phyloP scores from a whole-genome alignment of 2,329 filamentous ascomycete genomes.

The Aureobasidium sp. region DNA sequence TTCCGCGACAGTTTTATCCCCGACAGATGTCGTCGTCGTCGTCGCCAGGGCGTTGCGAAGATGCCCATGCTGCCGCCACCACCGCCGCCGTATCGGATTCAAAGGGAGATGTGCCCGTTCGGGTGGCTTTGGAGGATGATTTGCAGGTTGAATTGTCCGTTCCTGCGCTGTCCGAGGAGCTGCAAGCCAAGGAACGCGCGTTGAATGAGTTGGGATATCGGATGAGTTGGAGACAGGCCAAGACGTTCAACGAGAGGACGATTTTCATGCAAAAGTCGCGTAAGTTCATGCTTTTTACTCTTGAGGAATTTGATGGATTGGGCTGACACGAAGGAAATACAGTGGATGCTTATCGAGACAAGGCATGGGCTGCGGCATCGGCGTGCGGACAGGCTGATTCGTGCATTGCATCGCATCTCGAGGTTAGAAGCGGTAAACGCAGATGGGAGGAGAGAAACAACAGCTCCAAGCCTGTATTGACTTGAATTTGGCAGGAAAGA shows the following conservation, averaged over 20 bases:
- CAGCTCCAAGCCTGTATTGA: too few relatives aligned
- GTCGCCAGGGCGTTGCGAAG: constrained; percentile 64
- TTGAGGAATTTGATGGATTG: too few relatives aligned
- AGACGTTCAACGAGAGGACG: constrained; percentile 78
- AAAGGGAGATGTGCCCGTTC: constrained; percentile 40
- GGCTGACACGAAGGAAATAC: background rate
- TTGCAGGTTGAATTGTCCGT: constrained; percentile 65
- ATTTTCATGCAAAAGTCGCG: constrained; percentile 85
- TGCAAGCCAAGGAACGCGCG: constrained; percentile 74
- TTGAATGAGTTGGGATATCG: constrained; percentile 89
- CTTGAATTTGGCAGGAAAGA: too few relatives aligned
- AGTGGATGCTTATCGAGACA: constrained; percentile 94
- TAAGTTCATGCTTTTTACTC: too few relatives aligned
- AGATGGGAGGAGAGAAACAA: constrained; percentile 42
- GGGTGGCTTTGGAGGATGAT: constrained; percentile 54
- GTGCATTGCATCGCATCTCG: constrained; percentile 73
- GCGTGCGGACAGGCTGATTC: constrained; percentile 68
- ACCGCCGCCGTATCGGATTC: too few relatives aligned
- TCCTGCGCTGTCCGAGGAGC: constrained; percentile 62
- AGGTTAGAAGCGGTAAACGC: constrained; percentile 80
- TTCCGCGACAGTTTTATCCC: constrained; percentile 84
- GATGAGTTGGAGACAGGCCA: constrained; percentile 94
- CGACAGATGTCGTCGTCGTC: constrained; percentile 84
- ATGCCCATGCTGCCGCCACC: too few relatives aligned
- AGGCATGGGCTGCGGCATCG: constrained; percentile 77